These are phyloP conservation scores for Mycena pura DNA, from an alignment of 768 basidiomycete species.

Conservation along the genomic window DNA sequence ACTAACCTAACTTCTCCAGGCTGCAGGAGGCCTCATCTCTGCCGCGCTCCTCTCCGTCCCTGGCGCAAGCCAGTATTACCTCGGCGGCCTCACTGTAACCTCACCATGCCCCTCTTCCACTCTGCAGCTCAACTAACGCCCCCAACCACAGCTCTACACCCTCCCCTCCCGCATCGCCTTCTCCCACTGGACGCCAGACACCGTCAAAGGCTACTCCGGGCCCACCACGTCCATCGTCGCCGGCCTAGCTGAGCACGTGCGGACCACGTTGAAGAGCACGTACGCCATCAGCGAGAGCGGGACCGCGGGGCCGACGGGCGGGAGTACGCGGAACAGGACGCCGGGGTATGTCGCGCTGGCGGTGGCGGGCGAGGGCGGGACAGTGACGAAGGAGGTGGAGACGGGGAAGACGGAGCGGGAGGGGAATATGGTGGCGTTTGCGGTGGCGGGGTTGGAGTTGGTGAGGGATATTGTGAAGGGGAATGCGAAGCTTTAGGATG, in stretches of 20 bases:
- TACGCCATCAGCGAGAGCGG: conserved; percentile 7
- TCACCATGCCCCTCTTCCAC: conserved; percentile 3
- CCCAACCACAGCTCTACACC: conserved; percentile 6
- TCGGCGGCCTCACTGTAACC: conserved; percentile 8
- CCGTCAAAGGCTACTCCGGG: conserved; percentile 11
- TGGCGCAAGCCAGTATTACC: conserved; percentile 9
- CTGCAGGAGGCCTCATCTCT: conserved; percentile 6
- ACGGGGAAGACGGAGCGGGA: conserved; percentile 6
- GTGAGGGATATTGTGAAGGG: conserved; percentile 7
- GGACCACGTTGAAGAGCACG: conserved; percentile 6
- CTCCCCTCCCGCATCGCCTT: conserved; percentile 6
- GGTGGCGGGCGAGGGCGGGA: conserved; percentile 7
- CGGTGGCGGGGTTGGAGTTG: conserved; percentile 1
- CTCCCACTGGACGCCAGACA: conserved; percentile 8
- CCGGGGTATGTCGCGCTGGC: conserved; percentile 13
- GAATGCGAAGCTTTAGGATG: conserved; percentile 5
- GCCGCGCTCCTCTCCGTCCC: conserved; percentile 10
- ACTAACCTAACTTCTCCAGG: conserved; percentile 6
- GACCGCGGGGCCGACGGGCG: conserved; percentile 9
- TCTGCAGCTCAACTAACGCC: conserved; percentile 3
- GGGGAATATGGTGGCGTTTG: conserved; percentile 10
- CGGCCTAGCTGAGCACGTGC: conserved; percentile 7
- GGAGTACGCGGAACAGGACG: conserved; percentile 9
- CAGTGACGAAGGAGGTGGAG: conserved; percentile 12
- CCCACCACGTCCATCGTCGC: conserved; percentile 8